phyloP scores from a whole-genome alignment of 2,329 filamentous ascomycete species.

The Ceratocystis huliohia region DNA sequence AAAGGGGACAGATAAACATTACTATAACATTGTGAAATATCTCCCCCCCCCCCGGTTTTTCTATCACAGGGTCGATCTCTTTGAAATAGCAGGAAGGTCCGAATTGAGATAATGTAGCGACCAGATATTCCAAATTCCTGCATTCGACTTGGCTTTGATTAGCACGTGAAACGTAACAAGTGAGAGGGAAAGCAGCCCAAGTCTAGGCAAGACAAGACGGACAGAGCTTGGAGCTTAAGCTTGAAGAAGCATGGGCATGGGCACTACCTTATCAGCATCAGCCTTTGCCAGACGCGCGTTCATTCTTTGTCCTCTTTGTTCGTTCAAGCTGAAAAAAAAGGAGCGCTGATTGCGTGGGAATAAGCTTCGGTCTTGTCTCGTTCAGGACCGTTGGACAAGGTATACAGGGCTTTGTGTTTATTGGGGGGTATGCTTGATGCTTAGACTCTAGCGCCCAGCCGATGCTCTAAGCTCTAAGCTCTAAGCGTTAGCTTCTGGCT shows the following conservation, averaged over 20 bases:
- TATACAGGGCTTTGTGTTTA: background rate
- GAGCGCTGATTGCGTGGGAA: background rate
- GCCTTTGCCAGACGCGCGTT: background rate
- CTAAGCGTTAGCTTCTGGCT: background rate
- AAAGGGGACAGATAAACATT: no score
- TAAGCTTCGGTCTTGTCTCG: background rate
- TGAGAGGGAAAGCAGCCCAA: background rate
- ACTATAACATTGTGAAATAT: background rate
- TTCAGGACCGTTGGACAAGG: background rate
- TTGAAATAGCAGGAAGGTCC: background rate
- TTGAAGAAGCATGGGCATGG: background rate
- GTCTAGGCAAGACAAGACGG: background rate
- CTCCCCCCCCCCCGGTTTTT: background rate
- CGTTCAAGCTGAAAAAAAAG: background rate
- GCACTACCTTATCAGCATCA: background rate
- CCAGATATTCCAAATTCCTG: background rate
- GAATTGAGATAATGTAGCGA: no score
- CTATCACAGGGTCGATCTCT: background rate
- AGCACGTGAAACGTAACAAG: background rate
- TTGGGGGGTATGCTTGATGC: background rate
- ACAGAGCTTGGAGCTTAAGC: background rate
- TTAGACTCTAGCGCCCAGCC: background rate
- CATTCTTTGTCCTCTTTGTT: constrained; percentile 1
- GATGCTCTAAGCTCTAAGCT: constrained; percentile 5
- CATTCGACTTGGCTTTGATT: background rate